Evolutionary conservation across 345 rosid species (phyloP).

Genomic region (Bruguiera sexangula): DNA sequence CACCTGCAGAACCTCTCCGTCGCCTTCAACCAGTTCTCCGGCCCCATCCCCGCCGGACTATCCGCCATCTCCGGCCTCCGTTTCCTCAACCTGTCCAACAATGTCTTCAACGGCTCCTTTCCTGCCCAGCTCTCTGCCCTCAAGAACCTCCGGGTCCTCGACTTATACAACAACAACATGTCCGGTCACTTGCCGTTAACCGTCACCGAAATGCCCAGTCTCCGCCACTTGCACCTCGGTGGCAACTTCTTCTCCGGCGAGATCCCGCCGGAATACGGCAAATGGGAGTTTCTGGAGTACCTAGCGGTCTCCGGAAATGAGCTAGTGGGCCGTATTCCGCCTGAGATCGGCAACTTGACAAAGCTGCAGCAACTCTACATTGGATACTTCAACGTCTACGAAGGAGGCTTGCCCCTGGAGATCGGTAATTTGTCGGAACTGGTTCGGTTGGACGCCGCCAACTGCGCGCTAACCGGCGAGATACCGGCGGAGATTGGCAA

Average conservation of each 20-base stretch:
- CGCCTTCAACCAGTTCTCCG: conserved; percentile 55
- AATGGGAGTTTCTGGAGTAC: conserved; percentile 65
- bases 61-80: conserved; percentile 58
- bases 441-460: conserved; percentile 65
- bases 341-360: conserved; percentile 69
- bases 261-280: conserved; percentile 69
- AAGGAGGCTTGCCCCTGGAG: conserved; percentile 62
- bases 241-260: conserved; percentile 73
- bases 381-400: conserved; percentile 73
- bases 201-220: conserved; percentile 60
- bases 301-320: conserved; percentile 80
- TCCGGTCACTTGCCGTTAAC: conserved; percentile 67
- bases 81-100: conserved; percentile 68
- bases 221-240: conserved; percentile 79
- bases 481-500: conserved; percentile 61
- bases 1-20: conserved; percentile 60
- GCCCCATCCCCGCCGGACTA: conserved; percentile 66
- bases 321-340: conserved; percentile 64
- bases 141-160: conserved; percentile 63
- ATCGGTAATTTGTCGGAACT: conserved; percentile 70
- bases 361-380: conserved; percentile 64
- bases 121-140: conserved; percentile 56
- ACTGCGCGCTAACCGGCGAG: conserved; percentile 57
- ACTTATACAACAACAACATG: conserved; percentile 87
- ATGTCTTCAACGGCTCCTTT: conserved; percentile 67